Conservation (phyloP, 2,329 filamentous ascomycete genomes). For the Zalaria obscura region DNA sequence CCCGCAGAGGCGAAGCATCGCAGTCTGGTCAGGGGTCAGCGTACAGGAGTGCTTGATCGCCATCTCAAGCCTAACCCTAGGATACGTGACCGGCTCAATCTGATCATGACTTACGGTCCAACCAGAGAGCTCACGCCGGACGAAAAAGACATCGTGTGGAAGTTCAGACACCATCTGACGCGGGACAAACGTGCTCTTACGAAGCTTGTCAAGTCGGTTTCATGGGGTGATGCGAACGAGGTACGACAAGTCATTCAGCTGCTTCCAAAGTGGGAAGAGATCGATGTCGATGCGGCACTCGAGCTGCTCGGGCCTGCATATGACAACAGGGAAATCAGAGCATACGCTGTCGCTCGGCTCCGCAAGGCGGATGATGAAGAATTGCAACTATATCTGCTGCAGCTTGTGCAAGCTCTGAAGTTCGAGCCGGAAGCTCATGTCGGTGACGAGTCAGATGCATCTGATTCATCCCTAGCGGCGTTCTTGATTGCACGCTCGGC, state of each 20-base stretch:
- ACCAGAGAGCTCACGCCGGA: conserved; percentile 78
- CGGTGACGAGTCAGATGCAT: conserved; percentile 37
- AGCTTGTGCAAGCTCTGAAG: conserved; percentile 90
- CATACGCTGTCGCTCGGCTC: conserved; percentile 83
- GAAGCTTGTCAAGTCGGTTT: conserved; percentile 95
- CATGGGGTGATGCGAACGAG: conserved; percentile 79
- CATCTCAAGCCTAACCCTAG: conserved; percentile 94
- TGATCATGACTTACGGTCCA: conserved; percentile 82
- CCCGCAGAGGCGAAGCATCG: conserved; percentile 92
- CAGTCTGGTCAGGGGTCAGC: conserved; percentile 76
- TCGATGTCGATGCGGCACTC: conserved; percentile 91
- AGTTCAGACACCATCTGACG: conserved; percentile 87
- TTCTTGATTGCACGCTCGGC: conserved; percentile 84
- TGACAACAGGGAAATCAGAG: conserved; percentile 73
- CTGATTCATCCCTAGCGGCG: conserved; percentile 69
- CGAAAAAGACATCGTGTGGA: conserved; percentile 94
- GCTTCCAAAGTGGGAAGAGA: conserved; percentile 85
- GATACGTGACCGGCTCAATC: conserved; percentile 81
- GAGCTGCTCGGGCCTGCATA: conserved; percentile 88
- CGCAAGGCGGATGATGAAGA: conserved; percentile 89
- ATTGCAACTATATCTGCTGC: conserved; percentile 76
- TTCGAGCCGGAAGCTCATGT: conserved; percentile 62
- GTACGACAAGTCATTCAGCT: conserved; percentile 81
- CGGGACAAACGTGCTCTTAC: conserved; percentile 77
- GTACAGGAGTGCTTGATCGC: conserved; percentile 86